phyloP scores from a whole-genome alignment of 352 stramenopile genomes.

The Globisporangium orthogonon region DNA sequence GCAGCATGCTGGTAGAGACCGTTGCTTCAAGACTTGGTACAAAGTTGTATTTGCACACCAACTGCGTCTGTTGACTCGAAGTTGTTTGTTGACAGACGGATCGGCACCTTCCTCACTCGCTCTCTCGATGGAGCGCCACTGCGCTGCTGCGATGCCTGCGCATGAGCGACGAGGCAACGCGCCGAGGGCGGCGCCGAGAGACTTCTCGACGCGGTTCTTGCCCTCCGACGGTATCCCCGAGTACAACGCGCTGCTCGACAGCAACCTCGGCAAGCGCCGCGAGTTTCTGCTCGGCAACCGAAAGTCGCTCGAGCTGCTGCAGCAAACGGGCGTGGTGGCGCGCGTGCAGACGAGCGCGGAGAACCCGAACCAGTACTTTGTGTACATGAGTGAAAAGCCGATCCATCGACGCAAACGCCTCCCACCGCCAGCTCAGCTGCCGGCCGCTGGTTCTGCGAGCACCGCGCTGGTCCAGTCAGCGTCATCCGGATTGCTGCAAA shows the following conservation, averaged over 20 bases:
- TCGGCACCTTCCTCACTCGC: too few relatives aligned
- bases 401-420: slow-evolving; percentile 34
- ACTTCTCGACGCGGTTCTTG: slow-evolving; percentile 63
- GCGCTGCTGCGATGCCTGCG: too few relatives aligned
- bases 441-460: neutral
- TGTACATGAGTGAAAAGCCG: slow-evolving; percentile 50
- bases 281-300: slow-evolving; percentile 63
- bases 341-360: slow-evolving; percentile 36
- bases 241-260: slow-evolving; percentile 69
- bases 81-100: too few relatives aligned
- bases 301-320: slow-evolving; percentile 42
- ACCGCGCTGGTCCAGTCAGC: neutral
- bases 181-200: neutral
- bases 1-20: too few relatives aligned
- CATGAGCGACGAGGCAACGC: too few relatives aligned
- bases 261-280: slow-evolving; percentile 47
- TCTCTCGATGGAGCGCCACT: too few relatives aligned
- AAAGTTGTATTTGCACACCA: too few relatives aligned
- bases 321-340: slow-evolving; percentile 58
- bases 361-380: slow-evolving; percentile 65
- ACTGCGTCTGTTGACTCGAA: too few relatives aligned
- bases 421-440: slow-evolving; percentile 16
- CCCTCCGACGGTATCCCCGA: slow-evolving; percentile 55
- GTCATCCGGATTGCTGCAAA: neutral
- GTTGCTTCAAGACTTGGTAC: too few relatives aligned